Conservation (phyloP, 2,329 filamentous ascomycete species). For the Sporothrix curviconia region DNA sequence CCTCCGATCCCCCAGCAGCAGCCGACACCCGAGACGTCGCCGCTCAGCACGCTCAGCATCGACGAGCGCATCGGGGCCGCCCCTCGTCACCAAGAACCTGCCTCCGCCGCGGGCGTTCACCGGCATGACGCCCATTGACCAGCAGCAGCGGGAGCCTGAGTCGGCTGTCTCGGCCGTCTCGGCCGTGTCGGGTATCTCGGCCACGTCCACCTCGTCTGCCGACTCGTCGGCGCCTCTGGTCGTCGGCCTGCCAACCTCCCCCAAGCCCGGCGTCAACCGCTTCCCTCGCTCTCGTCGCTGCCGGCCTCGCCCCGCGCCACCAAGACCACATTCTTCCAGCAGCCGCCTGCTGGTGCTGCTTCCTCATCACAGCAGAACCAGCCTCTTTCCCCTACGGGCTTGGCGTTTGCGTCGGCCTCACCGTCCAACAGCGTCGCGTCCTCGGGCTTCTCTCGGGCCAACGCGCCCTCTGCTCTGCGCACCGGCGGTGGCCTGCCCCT, state of each 20-base stretch:
- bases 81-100: conserved; percentile 9
- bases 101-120: conserved; percentile 12
- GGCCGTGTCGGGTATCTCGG: conserved; percentile 30
- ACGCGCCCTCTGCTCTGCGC: conserved; percentile 49
- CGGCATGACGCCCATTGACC: conserved; percentile 20
- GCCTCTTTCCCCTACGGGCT: conserved; percentile 22
- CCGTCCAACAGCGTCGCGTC: neutral
- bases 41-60: conserved; percentile 45
- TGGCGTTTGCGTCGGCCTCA: neutral
- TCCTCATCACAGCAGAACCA: too few species aligned
- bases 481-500: conserved; percentile 53
- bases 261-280: conserved; percentile 37
- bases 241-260: conserved; percentile 47
- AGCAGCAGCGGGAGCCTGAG: conserved; percentile 37
- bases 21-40: conserved; percentile 40
- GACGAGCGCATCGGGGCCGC: conserved; percentile 47
- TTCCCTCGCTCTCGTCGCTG: conserved; percentile 39
- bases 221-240: conserved; percentile 44
- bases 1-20: conserved; percentile 37
- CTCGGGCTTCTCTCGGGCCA: conserved; percentile 37
- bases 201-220: conserved; percentile 19
- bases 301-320: conserved; percentile 16
- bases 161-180: conserved; percentile 43
- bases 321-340: conserved; percentile 36
- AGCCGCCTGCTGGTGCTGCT: too few species aligned